Percentiles rank a stretch among this genome's conserved stretches.
These are phyloP conservation scores for Torulaspora maleeae DNA, from an alignment of 805 yeast species.

Conservation along the genomic window DNA sequence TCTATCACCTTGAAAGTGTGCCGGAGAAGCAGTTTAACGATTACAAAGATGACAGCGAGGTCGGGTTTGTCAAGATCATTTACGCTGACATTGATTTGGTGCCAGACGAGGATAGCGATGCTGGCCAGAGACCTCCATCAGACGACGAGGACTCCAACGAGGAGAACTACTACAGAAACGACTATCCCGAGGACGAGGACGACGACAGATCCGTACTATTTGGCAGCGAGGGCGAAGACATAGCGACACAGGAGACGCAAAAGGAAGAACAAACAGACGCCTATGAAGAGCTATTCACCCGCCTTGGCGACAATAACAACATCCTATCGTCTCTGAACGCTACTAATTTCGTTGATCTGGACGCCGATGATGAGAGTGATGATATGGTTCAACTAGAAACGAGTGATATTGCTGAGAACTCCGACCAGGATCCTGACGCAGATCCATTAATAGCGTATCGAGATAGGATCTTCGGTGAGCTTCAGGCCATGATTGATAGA, in stretches of 20 bases:
- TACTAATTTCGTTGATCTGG: conserved; percentile 34
- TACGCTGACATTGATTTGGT: conserved; percentile 37
- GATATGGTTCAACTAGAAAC: conserved; percentile 22
- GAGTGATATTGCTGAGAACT: conserved; percentile 63
- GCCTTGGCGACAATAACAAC: conserved; percentile 21
- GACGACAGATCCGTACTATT: conserved; percentile 43
- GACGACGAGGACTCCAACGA: conserved; percentile 88
- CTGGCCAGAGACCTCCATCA: conserved; percentile 42
- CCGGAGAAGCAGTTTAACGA: conserved; percentile 47
- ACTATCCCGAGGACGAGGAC: conserved; percentile 92
- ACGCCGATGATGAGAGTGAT: conserved; percentile 19
- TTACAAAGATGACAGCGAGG: conserved; percentile 26
- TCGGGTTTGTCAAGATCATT: conserved; percentile 42
- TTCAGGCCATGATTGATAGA: conserved; percentile 50
- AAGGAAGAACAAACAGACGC: conserved; percentile 15
- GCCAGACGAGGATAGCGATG: conserved; percentile 37
- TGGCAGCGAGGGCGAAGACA: conserved; percentile 37
- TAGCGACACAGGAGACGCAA: conserved; percentile 34
- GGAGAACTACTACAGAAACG: conserved; percentile 86
- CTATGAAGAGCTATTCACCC: conserved; percentile 18
- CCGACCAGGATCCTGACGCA: conserved; percentile 42
- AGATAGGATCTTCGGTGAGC: conserved; percentile 54
- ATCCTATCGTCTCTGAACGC: conserved; percentile 24
- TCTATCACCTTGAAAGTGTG: conserved; percentile 64
- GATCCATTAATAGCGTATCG: conserved; percentile 61